A percentile compares a stretch with the other conserved stretches of the same genome.
These are phyloP conservation scores for Suillus clintonianus DNA, from an alignment of 768 basidiomycete genomes.

Conservation along the genomic window DNA sequence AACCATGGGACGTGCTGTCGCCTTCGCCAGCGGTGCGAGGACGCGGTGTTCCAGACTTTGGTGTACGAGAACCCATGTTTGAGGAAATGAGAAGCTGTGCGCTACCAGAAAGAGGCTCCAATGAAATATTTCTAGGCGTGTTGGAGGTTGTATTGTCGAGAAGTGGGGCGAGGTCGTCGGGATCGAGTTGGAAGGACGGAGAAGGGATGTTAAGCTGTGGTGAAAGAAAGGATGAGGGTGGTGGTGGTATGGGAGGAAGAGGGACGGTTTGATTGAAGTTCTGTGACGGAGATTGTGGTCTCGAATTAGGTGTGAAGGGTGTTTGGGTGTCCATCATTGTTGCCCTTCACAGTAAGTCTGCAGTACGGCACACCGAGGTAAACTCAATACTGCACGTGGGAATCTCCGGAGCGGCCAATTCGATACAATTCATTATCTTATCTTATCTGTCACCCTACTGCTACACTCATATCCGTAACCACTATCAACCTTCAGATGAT, in stretches of 20 bases:
- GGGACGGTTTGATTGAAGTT: slow-evolving; percentile 2
- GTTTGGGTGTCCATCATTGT: slow-evolving; percentile 17
- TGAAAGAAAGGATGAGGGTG: neutral
- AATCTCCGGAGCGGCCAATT: neutral
- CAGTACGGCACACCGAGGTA: slow-evolving; percentile 15
- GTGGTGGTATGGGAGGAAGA: slow-evolving; percentile 7
- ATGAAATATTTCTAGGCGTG: neutral
- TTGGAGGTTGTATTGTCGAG: neutral
- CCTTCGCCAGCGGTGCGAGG: slow-evolving; percentile 33
- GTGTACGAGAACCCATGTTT: slow-evolving; percentile 18
- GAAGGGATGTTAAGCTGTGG: slow-evolving; percentile 5
- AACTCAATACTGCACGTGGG: slow-evolving; percentile 9
- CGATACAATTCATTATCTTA: neutral
- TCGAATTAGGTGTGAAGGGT: slow-evolving; percentile 12
- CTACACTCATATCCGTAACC: neutral
- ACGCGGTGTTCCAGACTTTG: slow-evolving; percentile 41
- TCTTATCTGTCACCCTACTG: neutral
- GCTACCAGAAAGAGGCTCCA: neutral
- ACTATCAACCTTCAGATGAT: neutral
- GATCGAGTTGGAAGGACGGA: neutral
- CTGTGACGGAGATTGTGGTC: slow-evolving; percentile 13
- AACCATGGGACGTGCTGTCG: slow-evolving; percentile 23
- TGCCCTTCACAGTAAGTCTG: slow-evolving; percentile 9
- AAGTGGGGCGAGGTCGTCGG: slow-evolving; percentile 4
- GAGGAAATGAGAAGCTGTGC: slow-evolving; percentile 1